phyloP scores from a whole-genome alignment of 257 asterid genomes.

The Ligustrum vulgare region DNA sequence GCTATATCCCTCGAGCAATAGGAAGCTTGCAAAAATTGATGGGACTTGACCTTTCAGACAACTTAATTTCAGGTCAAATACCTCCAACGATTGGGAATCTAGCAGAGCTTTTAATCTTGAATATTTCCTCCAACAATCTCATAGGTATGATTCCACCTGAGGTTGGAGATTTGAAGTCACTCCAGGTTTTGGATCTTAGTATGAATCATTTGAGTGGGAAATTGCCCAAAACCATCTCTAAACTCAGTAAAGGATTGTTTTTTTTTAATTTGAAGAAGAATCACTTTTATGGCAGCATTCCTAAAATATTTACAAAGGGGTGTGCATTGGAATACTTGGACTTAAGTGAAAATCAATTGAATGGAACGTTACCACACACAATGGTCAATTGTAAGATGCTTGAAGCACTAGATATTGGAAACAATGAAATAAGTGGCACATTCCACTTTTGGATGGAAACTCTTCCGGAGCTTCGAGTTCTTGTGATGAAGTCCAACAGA shows the following conservation, averaged over 20 bases:
- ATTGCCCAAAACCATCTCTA: slow-evolving; percentile 40
- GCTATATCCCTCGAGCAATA: slow-evolving; percentile 39
- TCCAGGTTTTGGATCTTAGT: slow-evolving; percentile 24
- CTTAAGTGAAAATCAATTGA: slow-evolving; percentile 17
- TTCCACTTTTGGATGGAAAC: slow-evolving; percentile 36
- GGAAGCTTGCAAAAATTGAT: slow-evolving; percentile 37
- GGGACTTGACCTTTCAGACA: slow-evolving; percentile 35
- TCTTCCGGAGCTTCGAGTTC: slow-evolving; percentile 29
- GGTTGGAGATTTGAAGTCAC: slow-evolving; percentile 38
- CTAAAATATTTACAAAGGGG: background rate
- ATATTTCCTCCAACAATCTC: slow-evolving; percentile 35
- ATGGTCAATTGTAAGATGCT: slow-evolving; percentile 22
- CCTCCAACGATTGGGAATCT: slow-evolving; percentile 36
- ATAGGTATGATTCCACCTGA: slow-evolving; percentile 37
- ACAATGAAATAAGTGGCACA: slow-evolving; percentile 26
- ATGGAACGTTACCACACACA: slow-evolving; percentile 22
- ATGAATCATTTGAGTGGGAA: slow-evolving; percentile 41
- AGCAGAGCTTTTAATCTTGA: slow-evolving; percentile 10
- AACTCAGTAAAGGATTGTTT: slow-evolving; percentile 37
- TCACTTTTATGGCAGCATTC: slow-evolving; percentile 9
- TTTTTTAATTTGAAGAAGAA: slow-evolving; percentile 19
- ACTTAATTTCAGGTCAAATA: slow-evolving; percentile 46
- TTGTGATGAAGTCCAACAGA: slow-evolving; percentile 23
- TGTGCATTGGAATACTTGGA: background rate
- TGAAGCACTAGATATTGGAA: slow-evolving; percentile 23